A percentile compares a stretch with the other conserved stretches of the same genome.
Conservation (phyloP, 163 green algal genomes). For the Scenedesmus sp. region DNA sequence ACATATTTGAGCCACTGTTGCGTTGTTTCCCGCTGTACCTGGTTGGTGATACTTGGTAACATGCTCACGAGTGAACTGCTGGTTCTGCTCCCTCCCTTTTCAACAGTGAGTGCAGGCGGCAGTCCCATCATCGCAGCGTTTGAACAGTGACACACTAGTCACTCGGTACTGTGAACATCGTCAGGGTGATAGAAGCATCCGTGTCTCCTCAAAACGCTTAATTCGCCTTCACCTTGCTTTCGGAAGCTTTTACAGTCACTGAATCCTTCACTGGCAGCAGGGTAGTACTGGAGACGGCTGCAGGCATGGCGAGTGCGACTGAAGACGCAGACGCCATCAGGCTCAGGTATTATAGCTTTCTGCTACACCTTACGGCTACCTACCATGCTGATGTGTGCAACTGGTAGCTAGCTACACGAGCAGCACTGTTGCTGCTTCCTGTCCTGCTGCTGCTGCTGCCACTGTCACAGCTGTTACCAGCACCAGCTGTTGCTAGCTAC, state of each 20-base stretch:
- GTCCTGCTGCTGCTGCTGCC: slow-evolving; percentile 11
- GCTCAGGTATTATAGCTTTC: not conserved
- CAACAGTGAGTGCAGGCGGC: too few species aligned
- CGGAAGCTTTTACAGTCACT: not conserved
- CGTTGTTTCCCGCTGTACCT: too few species aligned
- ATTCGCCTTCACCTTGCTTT: not conserved
- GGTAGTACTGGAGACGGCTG: not conserved
- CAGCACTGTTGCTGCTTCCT: not conserved
- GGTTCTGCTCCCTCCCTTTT: too few species aligned
- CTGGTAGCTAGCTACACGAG: not conserved
- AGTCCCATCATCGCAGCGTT: too few species aligned
- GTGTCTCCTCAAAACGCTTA: not conserved
- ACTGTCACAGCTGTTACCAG: not conserved
- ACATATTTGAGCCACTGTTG: too few species aligned
- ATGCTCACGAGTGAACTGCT: too few species aligned
- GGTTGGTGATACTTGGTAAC: too few species aligned
- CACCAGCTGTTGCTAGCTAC: not conserved
- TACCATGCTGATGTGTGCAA: not conserved
- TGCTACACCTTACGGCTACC: not conserved
- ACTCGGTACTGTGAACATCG: too few species aligned
- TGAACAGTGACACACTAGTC: too few species aligned
- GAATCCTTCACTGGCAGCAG: not conserved
- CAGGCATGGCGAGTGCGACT: not conserved
- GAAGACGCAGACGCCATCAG: not conserved
- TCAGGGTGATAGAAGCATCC: not conserved